phyloP scores from a whole-genome alignment of 1,284 basidiomycete species.

The Irpex sp. region DNA sequence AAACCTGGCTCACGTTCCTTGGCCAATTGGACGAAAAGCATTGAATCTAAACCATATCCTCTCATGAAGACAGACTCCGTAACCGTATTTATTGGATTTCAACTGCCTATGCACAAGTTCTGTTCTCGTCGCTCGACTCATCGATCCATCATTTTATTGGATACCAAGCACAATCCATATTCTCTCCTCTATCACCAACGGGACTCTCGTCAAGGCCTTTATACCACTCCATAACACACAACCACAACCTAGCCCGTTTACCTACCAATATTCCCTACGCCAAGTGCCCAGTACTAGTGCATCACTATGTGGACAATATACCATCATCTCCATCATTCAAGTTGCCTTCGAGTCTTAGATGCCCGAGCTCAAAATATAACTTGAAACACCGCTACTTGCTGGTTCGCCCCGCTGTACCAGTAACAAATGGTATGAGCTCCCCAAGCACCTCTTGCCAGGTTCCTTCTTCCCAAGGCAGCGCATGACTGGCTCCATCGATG shows the following conservation, averaged over 20 bases:
- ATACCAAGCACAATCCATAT: too few species aligned
- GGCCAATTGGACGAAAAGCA: constrained; percentile 60
- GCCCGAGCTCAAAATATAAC: not conserved
- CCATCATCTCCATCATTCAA: not conserved
- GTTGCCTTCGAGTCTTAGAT: not conserved
- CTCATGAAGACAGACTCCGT: not conserved
- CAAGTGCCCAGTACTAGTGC: not conserved
- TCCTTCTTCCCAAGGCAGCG: constrained; percentile 1
- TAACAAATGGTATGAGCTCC: not conserved
- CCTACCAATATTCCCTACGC: not conserved
- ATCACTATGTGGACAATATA: not conserved
- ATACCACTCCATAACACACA: constrained; percentile 43
- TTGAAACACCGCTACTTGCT: not conserved
- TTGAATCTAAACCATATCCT: not conserved
- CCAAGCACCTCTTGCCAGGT: not conserved
- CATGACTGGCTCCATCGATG: constrained; percentile 4
- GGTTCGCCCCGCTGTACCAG: not conserved
- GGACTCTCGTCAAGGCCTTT: not conserved
- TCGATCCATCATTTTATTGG: too few species aligned
- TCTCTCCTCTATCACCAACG: too few species aligned
- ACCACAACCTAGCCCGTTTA: not conserved
- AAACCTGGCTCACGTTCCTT: constrained; percentile 85
- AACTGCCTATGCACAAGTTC: not conserved
- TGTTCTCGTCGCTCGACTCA: too few species aligned
- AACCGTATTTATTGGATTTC: not conserved